Evolutionary conservation across 257 asterid species (phyloP).

Genomic region (Anisodus tanguticus): DNA sequence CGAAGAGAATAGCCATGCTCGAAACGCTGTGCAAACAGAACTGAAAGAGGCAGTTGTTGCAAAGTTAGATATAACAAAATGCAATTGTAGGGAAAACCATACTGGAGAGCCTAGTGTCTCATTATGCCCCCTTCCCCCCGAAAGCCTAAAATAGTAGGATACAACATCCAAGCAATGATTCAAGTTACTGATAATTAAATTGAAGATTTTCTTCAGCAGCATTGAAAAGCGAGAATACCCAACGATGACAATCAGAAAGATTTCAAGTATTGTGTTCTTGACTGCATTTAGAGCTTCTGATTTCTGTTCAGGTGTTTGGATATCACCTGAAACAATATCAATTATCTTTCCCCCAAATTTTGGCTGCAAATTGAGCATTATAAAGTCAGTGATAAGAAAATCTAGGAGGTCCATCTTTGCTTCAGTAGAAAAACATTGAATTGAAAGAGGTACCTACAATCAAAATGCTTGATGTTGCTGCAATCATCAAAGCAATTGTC

Average conservation of each 20-base stretch:
- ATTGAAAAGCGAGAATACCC: conserved; percentile 55
- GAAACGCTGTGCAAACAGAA: conserved; percentile 67
- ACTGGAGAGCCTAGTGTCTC: conserved; percentile 1
- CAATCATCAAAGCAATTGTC: conserved; percentile 74
- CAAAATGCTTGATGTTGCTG: conserved; percentile 71
- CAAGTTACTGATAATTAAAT: neutral
- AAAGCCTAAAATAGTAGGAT: conserved; percentile 28
- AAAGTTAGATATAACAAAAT: conserved; percentile 8
- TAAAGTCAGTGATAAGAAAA: neutral
- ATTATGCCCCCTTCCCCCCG: neutral
- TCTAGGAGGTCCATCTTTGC: conserved; percentile 27
- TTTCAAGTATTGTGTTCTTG: conserved; percentile 59
- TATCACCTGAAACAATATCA: conserved; percentile 77
- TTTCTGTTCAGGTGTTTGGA: conserved; percentile 63
- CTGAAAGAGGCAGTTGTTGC: conserved; percentile 50
- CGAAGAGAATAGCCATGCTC: conserved; percentile 78
- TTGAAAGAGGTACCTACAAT: conserved; percentile 54
- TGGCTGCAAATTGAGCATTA: conserved; percentile 58
- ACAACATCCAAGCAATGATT: neutral
- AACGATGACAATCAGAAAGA: conserved; percentile 59
- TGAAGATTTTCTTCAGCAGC: neutral
- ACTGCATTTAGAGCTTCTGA: conserved; percentile 67
- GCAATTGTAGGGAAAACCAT: neutral
- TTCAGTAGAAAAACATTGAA: conserved; percentile 17
- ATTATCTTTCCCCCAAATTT: conserved; percentile 77